Conservation (phyloP, 2,329 filamentous ascomycete genomes). For the Apiospora marii region DNA sequence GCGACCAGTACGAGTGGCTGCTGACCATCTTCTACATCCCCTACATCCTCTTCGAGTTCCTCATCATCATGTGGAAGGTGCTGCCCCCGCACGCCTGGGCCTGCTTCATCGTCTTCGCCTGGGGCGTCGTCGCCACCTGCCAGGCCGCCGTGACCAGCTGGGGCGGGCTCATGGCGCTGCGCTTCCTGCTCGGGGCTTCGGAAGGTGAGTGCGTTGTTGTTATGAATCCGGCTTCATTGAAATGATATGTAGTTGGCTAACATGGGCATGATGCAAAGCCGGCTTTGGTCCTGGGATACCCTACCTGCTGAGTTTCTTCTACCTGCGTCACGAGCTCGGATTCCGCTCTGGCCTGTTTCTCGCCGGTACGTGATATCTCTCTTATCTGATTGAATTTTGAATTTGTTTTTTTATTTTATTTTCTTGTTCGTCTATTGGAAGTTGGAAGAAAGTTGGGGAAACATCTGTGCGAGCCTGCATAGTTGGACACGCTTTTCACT, state of each 20-base stretch:
- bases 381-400: no score
- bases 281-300: slow-evolving; percentile 44
- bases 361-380: slow-evolving; percentile 31
- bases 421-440: not conserved
- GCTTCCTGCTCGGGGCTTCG: slow-evolving; percentile 42
- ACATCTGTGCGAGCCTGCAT: not conserved
- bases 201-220: slow-evolving; percentile 32
- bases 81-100: slow-evolving; percentile 45
- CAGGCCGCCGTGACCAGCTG: slow-evolving; percentile 42
- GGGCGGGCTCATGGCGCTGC: slow-evolving; percentile 41
- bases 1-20: slow-evolving; percentile 42
- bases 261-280: slow-evolving; percentile 22
- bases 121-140: slow-evolving; percentile 42
- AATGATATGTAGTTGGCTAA: not conserved
- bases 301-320: slow-evolving; percentile 47
- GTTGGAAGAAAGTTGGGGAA: not conserved
- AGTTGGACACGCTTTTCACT: not conserved
- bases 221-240: no score
- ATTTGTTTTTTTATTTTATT: no score
- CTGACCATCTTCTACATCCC: slow-evolving; percentile 55
- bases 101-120: slow-evolving; percentile 27
- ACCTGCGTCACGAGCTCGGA: slow-evolving; percentile 53
- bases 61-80: slow-evolving; percentile 52
- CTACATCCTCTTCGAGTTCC: slow-evolving; percentile 52
- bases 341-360: slow-evolving; percentile 46